Base-by-base conservation (phyloP, 1,284 basidiomycete species). In the Puccinia novopanici region DNA sequence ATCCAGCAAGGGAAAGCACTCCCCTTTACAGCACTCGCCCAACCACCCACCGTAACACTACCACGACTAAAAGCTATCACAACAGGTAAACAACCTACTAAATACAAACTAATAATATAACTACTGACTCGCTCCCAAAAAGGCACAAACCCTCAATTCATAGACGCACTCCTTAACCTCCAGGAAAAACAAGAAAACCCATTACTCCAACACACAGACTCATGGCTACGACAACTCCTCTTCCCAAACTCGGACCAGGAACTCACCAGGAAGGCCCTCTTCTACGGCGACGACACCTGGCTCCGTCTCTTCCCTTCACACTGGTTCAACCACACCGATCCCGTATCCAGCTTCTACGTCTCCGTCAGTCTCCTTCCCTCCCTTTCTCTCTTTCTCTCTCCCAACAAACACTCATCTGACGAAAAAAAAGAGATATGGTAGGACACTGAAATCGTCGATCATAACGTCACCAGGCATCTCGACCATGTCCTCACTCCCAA, bases 201-300 rank as follows among this genome's bases (percentile, higher is more conserved):
- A 3, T 61, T 78, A 2, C 63, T 84, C 37, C 81, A 81, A 61
- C n/a, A 52, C n/a, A 75, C 80, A 63, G 83, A 84, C 75, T 81
- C 82, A 0, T 84, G 83, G 83, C 30, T 76, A 42, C 77, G 77
- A 22, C 81, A 75, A 48, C 57, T 80, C 42, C 27, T 74, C 17
- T 77, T 67, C 57, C n/a, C 42, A 19, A n/a, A n/a, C n/a, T 59
- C 79, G 22, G 37, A 57, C 80, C 59, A 75, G 42, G 15, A 6
- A 3, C 37, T 6, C 2, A 72, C 30, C 48, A 63, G 57, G 42
- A 81, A 70, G 67, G 59, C 81, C 9, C 61, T 79, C 22, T 84
- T 84, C 50, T 81, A 78, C 12, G 83, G 83, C 9, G 83, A 84
- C 67, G 83, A 84, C 27, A 83, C 83, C 3, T 84, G 83, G 83